Percentiles rank a stretch among this genome's conserved stretches.
Evolutionary conservation across 495 filamentous ascomycete genomes (phyloP).

Genomic region (Pseudevernia furfuracea): DNA sequence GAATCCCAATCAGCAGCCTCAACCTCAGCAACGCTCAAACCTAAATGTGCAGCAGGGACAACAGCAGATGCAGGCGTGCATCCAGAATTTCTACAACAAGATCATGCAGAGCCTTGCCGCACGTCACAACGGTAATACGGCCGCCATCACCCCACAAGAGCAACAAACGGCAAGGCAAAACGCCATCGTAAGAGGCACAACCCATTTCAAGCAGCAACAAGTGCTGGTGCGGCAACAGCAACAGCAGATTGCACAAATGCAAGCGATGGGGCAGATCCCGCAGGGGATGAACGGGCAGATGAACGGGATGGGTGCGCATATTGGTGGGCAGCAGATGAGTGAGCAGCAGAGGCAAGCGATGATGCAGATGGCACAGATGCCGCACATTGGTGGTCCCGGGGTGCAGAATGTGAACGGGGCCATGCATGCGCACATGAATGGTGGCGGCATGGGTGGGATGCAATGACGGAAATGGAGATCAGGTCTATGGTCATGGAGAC

Average conservation of each 20-base stretch:
- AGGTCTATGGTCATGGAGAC: background rate
- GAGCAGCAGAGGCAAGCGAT: conserved; percentile 14
- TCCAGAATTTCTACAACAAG: conserved; percentile 31
- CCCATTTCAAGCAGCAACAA: conserved; percentile 10
- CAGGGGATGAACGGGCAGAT: background rate
- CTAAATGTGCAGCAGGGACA: background rate
- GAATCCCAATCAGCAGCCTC: conserved; percentile 27
- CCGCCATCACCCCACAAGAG: background rate
- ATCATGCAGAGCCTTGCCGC: background rate
- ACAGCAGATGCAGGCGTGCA: background rate
- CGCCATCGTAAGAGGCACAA: background rate
- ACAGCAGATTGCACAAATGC: conserved; percentile 29
- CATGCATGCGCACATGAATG: conserved; percentile 16
- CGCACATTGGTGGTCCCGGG: conserved; percentile 10
- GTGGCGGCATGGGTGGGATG: conserved; percentile 14
- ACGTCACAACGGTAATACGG: background rate
- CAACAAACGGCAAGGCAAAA: background rate
- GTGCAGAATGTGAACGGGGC: conserved; percentile 9
- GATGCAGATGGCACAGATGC: conserved; percentile 14
- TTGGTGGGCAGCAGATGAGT: conserved; percentile 25
- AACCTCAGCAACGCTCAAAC: conserved; percentile 27
- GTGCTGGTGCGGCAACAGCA: conserved; percentile 24
- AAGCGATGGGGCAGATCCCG: conserved; percentile 17
- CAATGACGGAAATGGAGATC: conserved; percentile 1
- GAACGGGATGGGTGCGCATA: conserved; percentile 16